Conservation (phyloP, 78 protist genomes). For the Anaeramoeba flamelloides region DNA sequence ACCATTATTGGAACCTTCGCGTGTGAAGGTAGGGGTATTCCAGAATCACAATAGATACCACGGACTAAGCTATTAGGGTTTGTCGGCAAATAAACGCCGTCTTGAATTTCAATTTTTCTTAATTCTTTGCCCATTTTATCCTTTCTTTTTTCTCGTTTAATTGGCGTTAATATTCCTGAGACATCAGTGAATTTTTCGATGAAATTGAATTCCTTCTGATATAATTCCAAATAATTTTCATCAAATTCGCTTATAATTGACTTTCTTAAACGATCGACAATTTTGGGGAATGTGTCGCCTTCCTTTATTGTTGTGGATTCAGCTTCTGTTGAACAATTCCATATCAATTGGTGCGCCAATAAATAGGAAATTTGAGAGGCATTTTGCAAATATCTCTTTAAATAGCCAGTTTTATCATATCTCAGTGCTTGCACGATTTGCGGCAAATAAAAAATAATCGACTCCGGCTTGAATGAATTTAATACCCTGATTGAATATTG, state of each 20-base stretch:
- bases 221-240: slow-evolving; percentile 4
- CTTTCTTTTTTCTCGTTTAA: slow-evolving; percentile 24
- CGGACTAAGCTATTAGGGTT: slow-evolving; percentile 33
- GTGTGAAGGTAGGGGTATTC: slow-evolving; percentile 36
- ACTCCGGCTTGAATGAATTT: slow-evolving; percentile 32
- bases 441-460: slow-evolving; percentile 60
- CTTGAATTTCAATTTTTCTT: background rate
- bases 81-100: slow-evolving; percentile 48
- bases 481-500: slow-evolving; percentile 46
- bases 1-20: slow-evolving; percentile 53
- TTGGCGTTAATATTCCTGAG: slow-evolving; percentile 44
- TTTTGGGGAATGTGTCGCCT: background rate
- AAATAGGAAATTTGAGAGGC: slow-evolving; percentile 23
- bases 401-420: slow-evolving; percentile 17
- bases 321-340: slow-evolving; percentile 43
- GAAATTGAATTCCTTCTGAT: slow-evolving; percentile 51
- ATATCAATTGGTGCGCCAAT: slow-evolving; percentile 60
- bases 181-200: slow-evolving; percentile 44
- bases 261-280: slow-evolving; percentile 9
- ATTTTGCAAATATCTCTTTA: slow-evolving; percentile 22
- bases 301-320: background rate
- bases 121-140: slow-evolving; percentile 11
- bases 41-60: slow-evolving; percentile 23
- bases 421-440: slow-evolving; percentile 59
- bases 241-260: slow-evolving; percentile 19